Base-by-base conservation (phyloP, 352 stramenopile species). In the Pythium vanterpoolii region DNA sequence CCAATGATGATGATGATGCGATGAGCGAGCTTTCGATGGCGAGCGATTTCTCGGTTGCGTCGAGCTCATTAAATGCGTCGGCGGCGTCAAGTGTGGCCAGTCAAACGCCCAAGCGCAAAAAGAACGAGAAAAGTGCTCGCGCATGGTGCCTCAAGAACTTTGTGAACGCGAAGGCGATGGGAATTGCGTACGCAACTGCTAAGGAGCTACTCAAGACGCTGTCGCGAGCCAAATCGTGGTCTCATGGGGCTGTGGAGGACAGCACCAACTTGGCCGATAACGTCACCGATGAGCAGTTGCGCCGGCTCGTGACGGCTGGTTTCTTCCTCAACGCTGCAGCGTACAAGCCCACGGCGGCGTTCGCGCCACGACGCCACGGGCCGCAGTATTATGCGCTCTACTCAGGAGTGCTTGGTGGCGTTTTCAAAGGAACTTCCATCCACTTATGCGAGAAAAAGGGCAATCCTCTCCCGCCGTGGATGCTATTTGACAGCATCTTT, bases 261-360 rank as follows among this genome's bases (percentile, higher is more conserved):
- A n/a, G n/a, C n/a, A n/a, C n/a, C n/a, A n/a, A n/a, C n/a, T n/a
- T n/a, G n/a, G n/a, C n/a, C n/a, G n/a, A n/a, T n/a, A n/a, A n/a
- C n/a, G 43, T 60, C 8, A 62, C 3, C 14, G 24, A 60, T 28
- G 54, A 59, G 19, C 27, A 59, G 27, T n/a, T 68, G 16, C 53
- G 59, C 0, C 60, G 60, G 1, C 13, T 68, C 1, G 14, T 68
- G 7, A 48, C 60, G 11, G 28, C 47, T 4, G 65, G 65, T 4
- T 72, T 61, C 24, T 72, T 72, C 51, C 38, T 72, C 16, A 68
- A 72, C 26, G 56, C 56, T 23, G 59, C 65, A 14, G 50, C 50
- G 7, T 31, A 43, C 44, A 72, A 72, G 34, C 65, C 59, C 9
- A 55, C 34, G 4, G 10, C 40, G 19, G 2, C 14, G 18, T 40